Evolutionary conservation across 176 grass and related monocot genomes (phyloP).

Genomic region (Rhipidocladum racemiflorum): DNA sequence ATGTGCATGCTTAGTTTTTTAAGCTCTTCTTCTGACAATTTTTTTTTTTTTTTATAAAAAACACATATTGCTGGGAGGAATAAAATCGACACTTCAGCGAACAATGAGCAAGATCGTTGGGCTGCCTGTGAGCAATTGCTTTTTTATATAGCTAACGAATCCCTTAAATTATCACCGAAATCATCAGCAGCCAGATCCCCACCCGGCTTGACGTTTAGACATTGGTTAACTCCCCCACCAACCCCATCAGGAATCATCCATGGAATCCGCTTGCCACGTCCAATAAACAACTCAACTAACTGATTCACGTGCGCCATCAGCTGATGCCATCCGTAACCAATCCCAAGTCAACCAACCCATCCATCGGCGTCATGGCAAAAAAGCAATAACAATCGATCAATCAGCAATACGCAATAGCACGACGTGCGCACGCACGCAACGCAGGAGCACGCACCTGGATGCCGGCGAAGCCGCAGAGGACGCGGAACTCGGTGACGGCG

Average conservation of each 20-base stretch:
- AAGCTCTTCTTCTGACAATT: constrained; percentile 12
- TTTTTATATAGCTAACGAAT: background rate
- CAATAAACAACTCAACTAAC: constrained; percentile 20
- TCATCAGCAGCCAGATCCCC: constrained; percentile 18
- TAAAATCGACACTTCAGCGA: background rate
- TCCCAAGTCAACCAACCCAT: constrained; percentile 14
- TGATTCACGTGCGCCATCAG: background rate
- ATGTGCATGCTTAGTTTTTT: constrained; percentile 3
- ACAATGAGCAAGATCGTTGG: background rate
- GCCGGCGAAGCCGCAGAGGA: constrained; percentile 74
- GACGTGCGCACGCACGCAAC: background rate
- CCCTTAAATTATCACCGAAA: background rate
- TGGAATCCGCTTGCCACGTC: constrained; percentile 1
- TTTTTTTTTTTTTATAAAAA: background rate
- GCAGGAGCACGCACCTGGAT: constrained; percentile 37
- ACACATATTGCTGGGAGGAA: background rate
- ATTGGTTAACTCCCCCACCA: constrained; percentile 27
- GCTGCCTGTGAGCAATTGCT: background rate
- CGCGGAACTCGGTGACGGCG: constrained; percentile 86
- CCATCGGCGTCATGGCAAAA: background rate
- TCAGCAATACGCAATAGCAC: background rate
- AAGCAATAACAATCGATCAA: background rate
- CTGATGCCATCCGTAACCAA: background rate
- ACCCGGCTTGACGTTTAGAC: background rate
- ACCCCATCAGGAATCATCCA: constrained; percentile 10